Evolutionary conservation across 2,329 filamentous ascomycete species (phyloP).

Genomic region (Colletotrichum shisoi): DNA sequence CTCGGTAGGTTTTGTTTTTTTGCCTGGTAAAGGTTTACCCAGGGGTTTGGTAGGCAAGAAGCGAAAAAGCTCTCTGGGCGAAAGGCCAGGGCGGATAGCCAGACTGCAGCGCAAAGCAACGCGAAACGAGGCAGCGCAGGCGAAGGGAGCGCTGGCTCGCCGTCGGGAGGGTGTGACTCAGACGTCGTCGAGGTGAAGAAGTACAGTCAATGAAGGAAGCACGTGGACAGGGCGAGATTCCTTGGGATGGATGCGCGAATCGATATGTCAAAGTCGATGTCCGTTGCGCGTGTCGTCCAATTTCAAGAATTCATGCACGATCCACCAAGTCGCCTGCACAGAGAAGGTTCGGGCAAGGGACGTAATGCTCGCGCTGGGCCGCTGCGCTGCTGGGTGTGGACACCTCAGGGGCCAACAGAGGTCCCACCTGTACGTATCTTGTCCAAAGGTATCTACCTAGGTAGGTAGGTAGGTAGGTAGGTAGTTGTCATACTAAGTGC

Average conservation of each 20-base stretch:
- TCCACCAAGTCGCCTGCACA: conserved; percentile 30
- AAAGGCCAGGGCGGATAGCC: conserved; percentile 1
- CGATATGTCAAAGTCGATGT: conserved; percentile 26
- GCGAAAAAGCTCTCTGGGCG: conserved; percentile 12
- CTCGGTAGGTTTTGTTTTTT: neutral
- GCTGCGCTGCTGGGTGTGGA: conserved; percentile 5
- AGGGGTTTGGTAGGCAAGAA: conserved; percentile 4
- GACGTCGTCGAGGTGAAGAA: conserved; percentile 8
- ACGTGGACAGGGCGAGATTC: conserved; percentile 1
- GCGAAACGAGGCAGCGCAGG: conserved; percentile 20
- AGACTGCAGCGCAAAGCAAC: conserved; percentile 20
- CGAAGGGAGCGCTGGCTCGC: conserved; percentile 22
- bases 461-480: no score
- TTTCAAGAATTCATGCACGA: conserved; percentile 41
- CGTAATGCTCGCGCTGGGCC: conserved; percentile 21
- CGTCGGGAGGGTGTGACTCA: neutral
- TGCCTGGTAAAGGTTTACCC: neutral
- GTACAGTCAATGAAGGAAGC: conserved; percentile 5
- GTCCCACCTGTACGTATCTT: conserved; percentile 2
- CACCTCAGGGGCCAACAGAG: neutral
- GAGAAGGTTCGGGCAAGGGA: conserved; percentile 31
- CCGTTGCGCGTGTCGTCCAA: conserved; percentile 35
- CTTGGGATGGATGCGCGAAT: conserved; percentile 9
- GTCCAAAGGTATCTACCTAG: neutral
- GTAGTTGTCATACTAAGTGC: neutral